Evolutionary conservation across 257 asterid species (phyloP), one percentile per base, ranked within the genome.

Genomic region (Capsicum rhomboideum): DNA sequence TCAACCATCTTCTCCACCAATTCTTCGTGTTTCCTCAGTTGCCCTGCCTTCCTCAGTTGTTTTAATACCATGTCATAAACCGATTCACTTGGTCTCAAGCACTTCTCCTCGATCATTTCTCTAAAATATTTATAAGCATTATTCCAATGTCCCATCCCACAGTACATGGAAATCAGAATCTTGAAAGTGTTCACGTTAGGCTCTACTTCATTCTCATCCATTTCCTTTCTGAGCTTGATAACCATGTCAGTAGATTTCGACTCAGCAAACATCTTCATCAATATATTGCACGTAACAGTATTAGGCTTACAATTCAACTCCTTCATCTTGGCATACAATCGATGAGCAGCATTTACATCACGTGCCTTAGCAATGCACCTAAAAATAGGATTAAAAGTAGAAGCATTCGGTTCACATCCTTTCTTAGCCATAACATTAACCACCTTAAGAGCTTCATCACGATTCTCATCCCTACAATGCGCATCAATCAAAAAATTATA

Each of bases 141-240:
- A 85, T 94, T 94, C 98, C 98, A 96, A 63, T 94, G 99, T 78
- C 99, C 98, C 96, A 94, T 93, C 37, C 87, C 84, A 71, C 94
- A 93, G 82, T 90, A 94, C 93, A 94, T 87, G 3, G 93, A 86
- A 23, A 96, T 94, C 80, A 96, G 78, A 82, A 90, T 90, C 90
- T 86, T 90, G 90, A 85, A 96, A 42, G 94, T 93, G 56, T 92
- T 92, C 90, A 92, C 96, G 71, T 92, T 94, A 18, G 97, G 94
- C 90, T 96, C 99, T 12, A 93, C 94, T 86, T 87, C 93, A 82
- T 64, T 90, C 86, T 79, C 94, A 23, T 85, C 91, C 99, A 96
- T 96, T 85, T 96, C 97, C 17, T 92, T 92, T 95, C 94, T 92
- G 17, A 94, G 91, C 94, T 93, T 93, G 86, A 94, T 85, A 4